phyloP scores from a whole-genome alignment of 202 grass and related monocot genomes.

The Alloteropsis angusta region DNA sequence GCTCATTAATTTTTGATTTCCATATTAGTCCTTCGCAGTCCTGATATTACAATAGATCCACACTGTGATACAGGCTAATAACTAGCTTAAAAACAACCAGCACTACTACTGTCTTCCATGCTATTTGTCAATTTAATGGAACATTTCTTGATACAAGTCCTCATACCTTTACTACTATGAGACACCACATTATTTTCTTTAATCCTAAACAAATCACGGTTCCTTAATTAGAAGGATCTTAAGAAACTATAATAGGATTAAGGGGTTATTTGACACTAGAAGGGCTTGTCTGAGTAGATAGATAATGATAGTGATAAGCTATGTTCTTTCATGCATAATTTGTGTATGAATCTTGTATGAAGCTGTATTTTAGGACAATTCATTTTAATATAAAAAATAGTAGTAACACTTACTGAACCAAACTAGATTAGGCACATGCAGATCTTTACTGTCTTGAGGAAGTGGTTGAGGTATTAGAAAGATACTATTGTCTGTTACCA shows the following conservation, averaged over 20 bases:
- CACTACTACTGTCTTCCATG: not conserved
- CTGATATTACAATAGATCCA: not conserved
- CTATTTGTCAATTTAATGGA: not conserved
- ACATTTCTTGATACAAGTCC: not conserved
- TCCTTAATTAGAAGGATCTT: not conserved
- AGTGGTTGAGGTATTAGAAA: not conserved
- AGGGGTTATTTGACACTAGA: not conserved
- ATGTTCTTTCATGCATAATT: not conserved
- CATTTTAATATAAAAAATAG: not conserved
- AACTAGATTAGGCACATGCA: not conserved
- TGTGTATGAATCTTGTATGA: not conserved
- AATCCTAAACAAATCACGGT: not conserved
- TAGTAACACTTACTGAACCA: constrained; percentile 1
- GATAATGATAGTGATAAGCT: not conserved
- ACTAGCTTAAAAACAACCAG: not conserved
- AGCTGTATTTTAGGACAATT: not conserved
- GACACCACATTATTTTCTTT: not conserved
- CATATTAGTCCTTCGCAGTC: not conserved
- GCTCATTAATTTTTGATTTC: constrained; percentile 2
- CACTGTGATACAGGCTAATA: not conserved
- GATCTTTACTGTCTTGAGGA: not conserved
- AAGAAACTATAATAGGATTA: not conserved
- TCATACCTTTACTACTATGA: not conserved
- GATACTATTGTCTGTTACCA: not conserved
- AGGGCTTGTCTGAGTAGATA: not conserved